Evolutionary conservation across 2,329 filamentous ascomycete species (phyloP), one percentile per base, ranked within the genome.

Genomic region (Fusarium incarnatum): DNA sequence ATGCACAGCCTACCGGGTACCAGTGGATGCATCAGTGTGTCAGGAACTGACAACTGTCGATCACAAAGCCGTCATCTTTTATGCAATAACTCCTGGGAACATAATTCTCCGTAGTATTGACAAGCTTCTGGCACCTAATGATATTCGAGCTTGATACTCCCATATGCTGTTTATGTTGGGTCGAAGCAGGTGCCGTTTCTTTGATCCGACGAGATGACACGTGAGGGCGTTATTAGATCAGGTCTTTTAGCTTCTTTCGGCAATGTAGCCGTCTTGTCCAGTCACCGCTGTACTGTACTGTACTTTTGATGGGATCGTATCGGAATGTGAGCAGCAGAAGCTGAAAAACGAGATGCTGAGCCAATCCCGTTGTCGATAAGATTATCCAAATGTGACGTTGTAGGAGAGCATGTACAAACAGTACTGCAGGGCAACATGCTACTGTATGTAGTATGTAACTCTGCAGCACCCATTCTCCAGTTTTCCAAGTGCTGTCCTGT

Each of bases 331-430:
- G 63, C 25, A 28, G 40, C 30, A 32, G 37, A 41, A 40, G 49
- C 63, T 71, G 62, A 71, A 60, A 60, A 58, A 67, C 37, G 49
- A 71, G 56, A 62, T 40, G 42, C 56, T 60, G 56, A 50, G 52
- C 56, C 53, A 59, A 56, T 52, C 47, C 48, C 37, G 48, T 70
- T 58, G 25, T 59, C 45, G 23, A 61, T 44, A n/a, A n/a, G 22
- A 59, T 61, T 45, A 59, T 54, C 44, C 45, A 53, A 62, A 50
- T 67, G 61, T 70, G 72, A 73, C 69, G 69, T 69, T 46, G 52
- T 37, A 37, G 34, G 28, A 42, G 44, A 44, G 32, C 20, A 52
- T 67, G 46, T 55, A 16, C 20, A 18, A 18, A 16, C 20, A 18
- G 22, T 37, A 41, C 47, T 50, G 30, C 34, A 37, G 34, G 34